These are phyloP conservation scores for Rutstroemia sp. DNA, from an alignment of 2,329 filamentous ascomycete genomes.

Conservation along the genomic window DNA sequence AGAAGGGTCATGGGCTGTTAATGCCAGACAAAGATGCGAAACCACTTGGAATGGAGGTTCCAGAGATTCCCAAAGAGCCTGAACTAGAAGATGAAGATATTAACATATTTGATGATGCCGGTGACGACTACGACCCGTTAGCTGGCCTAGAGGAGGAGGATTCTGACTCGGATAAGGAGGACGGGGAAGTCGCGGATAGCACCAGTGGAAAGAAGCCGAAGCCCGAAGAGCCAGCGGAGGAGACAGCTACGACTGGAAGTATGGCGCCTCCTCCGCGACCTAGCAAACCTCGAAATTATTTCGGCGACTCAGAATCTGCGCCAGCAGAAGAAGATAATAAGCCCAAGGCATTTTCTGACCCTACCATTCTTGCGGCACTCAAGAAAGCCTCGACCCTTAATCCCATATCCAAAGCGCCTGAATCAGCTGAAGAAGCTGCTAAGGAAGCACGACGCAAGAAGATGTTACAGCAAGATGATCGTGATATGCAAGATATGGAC, in stretches of 20 bases:
- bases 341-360: slow-evolving; percentile 57
- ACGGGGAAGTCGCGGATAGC: slow-evolving; percentile 34
- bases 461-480: slow-evolving; percentile 65
- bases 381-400: slow-evolving; percentile 71
- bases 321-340: slow-evolving; percentile 27
- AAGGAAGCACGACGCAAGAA: slow-evolving; percentile 63
- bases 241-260: slow-evolving; percentile 8
- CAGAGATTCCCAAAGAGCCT: slow-evolving; percentile 43
- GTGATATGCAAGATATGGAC: slow-evolving; percentile 87
- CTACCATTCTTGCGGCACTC: slow-evolving; percentile 73
- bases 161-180: slow-evolving; percentile 34
- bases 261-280: slow-evolving; percentile 44
- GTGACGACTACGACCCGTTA: slow-evolving; percentile 61
- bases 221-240: slow-evolving; percentile 6
- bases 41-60: slow-evolving; percentile 59
- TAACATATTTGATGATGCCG: slow-evolving; percentile 59
- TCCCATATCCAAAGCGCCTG: slow-evolving; percentile 35
- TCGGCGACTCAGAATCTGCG: slow-evolving; percentile 49
- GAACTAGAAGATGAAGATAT: slow-evolving; percentile 48
- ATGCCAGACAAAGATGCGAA: slow-evolving; percentile 48
- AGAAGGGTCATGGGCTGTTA: slow-evolving; percentile 37
- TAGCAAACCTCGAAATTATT: slow-evolving; percentile 48
- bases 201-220: slow-evolving; percentile 13
- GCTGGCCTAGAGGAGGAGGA: slow-evolving; percentile 45
- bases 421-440: slow-evolving; percentile 41